These are phyloP conservation scores for Whalleya microplaca DNA, from an alignment of 2,329 filamentous ascomycete genomes.

Conservation along the genomic window DNA sequence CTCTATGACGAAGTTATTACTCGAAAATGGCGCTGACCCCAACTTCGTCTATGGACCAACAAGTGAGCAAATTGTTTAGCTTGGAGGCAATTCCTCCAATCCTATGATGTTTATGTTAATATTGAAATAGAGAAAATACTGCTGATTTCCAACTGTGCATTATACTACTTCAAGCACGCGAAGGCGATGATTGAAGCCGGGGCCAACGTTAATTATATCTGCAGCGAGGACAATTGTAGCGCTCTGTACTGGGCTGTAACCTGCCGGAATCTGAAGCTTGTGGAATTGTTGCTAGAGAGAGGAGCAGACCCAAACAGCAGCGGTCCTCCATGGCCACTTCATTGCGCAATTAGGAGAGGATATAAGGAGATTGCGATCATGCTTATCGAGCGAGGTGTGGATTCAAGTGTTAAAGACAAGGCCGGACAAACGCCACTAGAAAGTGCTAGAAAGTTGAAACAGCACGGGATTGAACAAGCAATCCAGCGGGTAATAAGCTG, in stretches of 20 bases:
- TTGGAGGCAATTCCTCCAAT: neutral
- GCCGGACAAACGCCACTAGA: neutral
- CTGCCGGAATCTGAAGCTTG: neutral
- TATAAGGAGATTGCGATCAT: neutral
- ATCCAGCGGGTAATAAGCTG: too few relatives aligned
- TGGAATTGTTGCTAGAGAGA: neutral
- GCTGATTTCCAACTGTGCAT: neutral
- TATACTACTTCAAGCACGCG: neutral
- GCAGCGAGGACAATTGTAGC: neutral
- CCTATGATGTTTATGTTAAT: neutral
- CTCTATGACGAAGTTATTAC: neutral
- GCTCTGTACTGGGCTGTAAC: neutral
- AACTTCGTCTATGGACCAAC: neutral
- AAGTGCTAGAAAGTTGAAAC: neutral
- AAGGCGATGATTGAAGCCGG: slow-evolving; percentile 1
- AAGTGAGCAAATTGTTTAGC: neutral
- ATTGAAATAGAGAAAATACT: neutral
- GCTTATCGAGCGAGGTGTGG: neutral
- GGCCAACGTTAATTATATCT: slow-evolving; percentile 1
- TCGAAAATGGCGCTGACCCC: neutral
- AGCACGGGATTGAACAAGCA: neutral
- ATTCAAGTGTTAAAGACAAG: neutral
- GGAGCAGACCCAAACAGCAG: neutral
- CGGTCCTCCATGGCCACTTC: neutral
- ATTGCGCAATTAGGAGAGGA: neutral